A percentile compares a stretch with the other conserved stretches of the same genome.
phyloP scores from a whole-genome alignment of 2,329 filamentous ascomycete genomes.

The Pseudocercospora fijiensis region DNA sequence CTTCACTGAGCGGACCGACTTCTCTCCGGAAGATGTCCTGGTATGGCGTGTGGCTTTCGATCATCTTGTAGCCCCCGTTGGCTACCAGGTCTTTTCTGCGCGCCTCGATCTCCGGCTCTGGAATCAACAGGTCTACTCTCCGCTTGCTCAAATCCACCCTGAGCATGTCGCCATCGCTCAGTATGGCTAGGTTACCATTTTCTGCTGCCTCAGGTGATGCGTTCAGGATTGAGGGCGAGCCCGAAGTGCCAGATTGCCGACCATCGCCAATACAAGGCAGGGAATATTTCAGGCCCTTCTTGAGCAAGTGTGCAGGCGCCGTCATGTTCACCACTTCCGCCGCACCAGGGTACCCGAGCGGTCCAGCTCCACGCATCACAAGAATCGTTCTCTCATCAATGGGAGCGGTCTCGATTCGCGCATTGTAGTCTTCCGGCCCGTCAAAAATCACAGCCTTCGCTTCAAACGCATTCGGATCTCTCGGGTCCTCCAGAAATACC shows the following conservation, averaged over 20 bases:
- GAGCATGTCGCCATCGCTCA: slow-evolving; percentile 52
- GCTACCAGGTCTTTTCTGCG: slow-evolving; percentile 39
- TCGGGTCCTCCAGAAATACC: slow-evolving; percentile 31
- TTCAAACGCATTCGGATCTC: slow-evolving; percentile 35
- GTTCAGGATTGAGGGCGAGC: slow-evolving; percentile 57
- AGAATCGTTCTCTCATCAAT: slow-evolving; percentile 35
- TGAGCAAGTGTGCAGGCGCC: slow-evolving; percentile 32
- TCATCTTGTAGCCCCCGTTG: slow-evolving; percentile 30
- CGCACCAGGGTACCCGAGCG: slow-evolving; percentile 35
- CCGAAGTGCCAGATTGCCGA: slow-evolving; percentile 56
- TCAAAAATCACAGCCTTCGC: slow-evolving; percentile 34
- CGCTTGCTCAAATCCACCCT: slow-evolving; percentile 53
- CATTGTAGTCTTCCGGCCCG: slow-evolving; percentile 35
- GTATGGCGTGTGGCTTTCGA: slow-evolving; percentile 35
- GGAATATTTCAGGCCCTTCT: slow-evolving; percentile 43
- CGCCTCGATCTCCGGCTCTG: slow-evolving; percentile 44
- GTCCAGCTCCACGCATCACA: slow-evolving; percentile 36
- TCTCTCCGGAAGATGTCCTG: slow-evolving; percentile 36
- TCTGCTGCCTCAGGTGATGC: slow-evolving; percentile 57
- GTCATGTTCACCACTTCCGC: slow-evolving; percentile 39
- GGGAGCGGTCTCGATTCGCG: slow-evolving; percentile 33
- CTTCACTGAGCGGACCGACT: slow-evolving; percentile 35
- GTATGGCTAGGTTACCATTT: slow-evolving; percentile 54
- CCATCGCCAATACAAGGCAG: slow-evolving; percentile 55
- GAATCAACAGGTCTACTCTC: slow-evolving; percentile 51